A percentile compares a stretch with the other conserved stretches of the same genome.
Evolutionary conservation across 2,329 filamentous ascomycete genomes (phyloP).

Genomic region (Graphilbum sp.): DNA sequence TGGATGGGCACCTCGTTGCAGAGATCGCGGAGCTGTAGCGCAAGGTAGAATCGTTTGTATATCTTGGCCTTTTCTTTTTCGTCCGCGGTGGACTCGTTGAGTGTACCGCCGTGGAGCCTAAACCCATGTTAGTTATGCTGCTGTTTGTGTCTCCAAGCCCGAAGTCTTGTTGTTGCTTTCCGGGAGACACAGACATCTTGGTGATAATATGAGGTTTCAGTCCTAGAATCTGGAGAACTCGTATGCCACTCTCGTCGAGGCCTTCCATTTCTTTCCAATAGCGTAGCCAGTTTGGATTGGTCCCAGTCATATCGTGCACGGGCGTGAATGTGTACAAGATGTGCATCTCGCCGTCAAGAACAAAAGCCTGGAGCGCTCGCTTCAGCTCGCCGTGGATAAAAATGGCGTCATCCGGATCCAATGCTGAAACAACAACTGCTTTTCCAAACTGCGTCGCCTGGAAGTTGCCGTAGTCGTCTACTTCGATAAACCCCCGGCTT

Average conservation of each 20-base stretch:
- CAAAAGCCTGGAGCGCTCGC: slow-evolving; percentile 53
- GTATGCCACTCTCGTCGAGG: slow-evolving; percentile 54
- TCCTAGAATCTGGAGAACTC: slow-evolving; percentile 51
- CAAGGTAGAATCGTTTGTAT: slow-evolving; percentile 58
- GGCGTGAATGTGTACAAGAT: slow-evolving; percentile 65
- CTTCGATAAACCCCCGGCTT: slow-evolving; percentile 27
- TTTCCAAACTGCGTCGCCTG: slow-evolving; percentile 48
- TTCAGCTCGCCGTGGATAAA: slow-evolving; percentile 56
- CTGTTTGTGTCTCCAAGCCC: neutral
- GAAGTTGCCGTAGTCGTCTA: slow-evolving; percentile 34
- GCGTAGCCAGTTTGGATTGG: slow-evolving; percentile 50
- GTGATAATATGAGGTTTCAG: slow-evolving; percentile 52
- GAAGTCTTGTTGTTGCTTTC: neutral
- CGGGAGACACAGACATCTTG: slow-evolving; percentile 34
- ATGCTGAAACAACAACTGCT: slow-evolving; percentile 55
- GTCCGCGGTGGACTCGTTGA: slow-evolving; percentile 45
- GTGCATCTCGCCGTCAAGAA: slow-evolving; percentile 70
- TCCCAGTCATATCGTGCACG: slow-evolving; percentile 34
- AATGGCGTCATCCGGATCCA: slow-evolving; percentile 58
- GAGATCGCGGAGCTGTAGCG: slow-evolving; percentile 61
- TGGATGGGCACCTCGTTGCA: slow-evolving; percentile 63
- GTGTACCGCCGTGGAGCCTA: slow-evolving; percentile 48
- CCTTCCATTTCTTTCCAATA: slow-evolving; percentile 55
- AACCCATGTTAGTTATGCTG: neutral
- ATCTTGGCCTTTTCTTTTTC: slow-evolving; percentile 46